phyloP scores from a whole-genome alignment of 805 yeast genomes.

The Helenozyma rhizophorensis region DNA sequence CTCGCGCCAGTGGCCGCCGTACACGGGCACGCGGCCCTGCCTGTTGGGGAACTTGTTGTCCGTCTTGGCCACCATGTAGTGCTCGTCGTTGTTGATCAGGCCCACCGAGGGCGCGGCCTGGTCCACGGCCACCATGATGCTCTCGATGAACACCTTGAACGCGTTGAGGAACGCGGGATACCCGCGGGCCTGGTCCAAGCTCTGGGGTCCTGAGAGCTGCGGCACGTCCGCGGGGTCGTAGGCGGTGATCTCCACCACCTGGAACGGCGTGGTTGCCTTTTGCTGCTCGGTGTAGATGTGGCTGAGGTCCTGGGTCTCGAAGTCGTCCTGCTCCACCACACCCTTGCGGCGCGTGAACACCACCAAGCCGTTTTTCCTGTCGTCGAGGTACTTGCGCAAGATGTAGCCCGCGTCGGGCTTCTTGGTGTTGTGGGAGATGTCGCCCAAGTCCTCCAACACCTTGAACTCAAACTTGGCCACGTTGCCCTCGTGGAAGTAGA shows the following conservation, averaged over 20 bases:
- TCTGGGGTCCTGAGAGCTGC: not conserved
- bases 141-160: slow-evolving; percentile 18
- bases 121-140: slow-evolving; percentile 16
- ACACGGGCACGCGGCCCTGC: slow-evolving; percentile 25
- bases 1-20: slow-evolving; percentile 35
- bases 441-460: too few species aligned
- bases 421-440: not conserved
- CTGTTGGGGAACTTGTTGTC: slow-evolving; percentile 16
- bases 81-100: slow-evolving; percentile 23
- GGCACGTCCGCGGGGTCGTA: not conserved
- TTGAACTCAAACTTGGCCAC: too few species aligned
- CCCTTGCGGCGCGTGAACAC: slow-evolving; percentile 7
- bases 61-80: slow-evolving; percentile 18
- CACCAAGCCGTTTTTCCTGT: slow-evolving; percentile 8
- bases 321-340: slow-evolving; percentile 5
- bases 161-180: slow-evolving; percentile 12
- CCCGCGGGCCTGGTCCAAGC: slow-evolving; percentile 1
- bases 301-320: slow-evolving; percentile 5
- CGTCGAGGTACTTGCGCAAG: slow-evolving; percentile 9
- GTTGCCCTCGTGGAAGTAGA: slow-evolving; percentile 2
- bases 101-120: slow-evolving; percentile 19
- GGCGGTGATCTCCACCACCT: slow-evolving; percentile 4
- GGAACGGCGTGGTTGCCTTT: not conserved
- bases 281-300: not conserved
- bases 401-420: slow-evolving; percentile 1